phyloP scores from a whole-genome alignment of 1,139 yeast species.

The Protomyces inouyei region DNA sequence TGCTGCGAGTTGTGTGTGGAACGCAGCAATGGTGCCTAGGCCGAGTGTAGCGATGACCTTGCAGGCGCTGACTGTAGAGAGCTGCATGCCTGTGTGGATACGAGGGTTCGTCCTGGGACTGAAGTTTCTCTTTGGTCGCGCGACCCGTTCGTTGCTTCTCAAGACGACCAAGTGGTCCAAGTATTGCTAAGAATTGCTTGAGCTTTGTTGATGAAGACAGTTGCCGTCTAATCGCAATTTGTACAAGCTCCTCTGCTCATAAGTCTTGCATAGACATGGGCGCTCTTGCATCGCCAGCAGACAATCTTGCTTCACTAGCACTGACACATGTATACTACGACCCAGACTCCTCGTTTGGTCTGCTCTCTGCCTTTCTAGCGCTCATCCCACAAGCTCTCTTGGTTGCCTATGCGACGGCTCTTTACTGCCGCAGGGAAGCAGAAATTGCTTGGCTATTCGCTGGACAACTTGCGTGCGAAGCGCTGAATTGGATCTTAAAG shows the following conservation, averaged over 20 bases:
- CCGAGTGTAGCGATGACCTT: constrained; percentile 18
- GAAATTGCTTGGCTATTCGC: constrained; percentile 79
- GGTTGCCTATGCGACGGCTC: constrained; percentile 79
- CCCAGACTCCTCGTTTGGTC: constrained; percentile 58
- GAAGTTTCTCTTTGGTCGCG: too few species aligned
- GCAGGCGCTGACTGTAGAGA: not conserved
- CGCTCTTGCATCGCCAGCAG: not conserved
- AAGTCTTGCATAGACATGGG: not conserved
- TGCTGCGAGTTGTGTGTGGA: not conserved
- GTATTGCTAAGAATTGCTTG: too few species aligned
- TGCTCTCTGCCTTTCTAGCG: constrained; percentile 65
- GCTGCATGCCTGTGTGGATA: not conserved
- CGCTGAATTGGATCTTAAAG: constrained; percentile 65
- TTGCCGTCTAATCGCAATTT: not conserved
- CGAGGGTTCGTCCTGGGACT: too few species aligned
- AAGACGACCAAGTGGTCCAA: too few species aligned
- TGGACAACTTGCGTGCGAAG: constrained; percentile 79
- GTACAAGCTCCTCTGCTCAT: not conserved
- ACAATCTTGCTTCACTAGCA: constrained; percentile 25
- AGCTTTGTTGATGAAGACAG: too few species aligned
- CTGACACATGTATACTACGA: constrained; percentile 76
- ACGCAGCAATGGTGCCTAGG: constrained; percentile 2
- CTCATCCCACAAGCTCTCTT: constrained; percentile 76
- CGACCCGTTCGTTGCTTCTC: too few species aligned
- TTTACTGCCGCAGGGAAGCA: constrained; percentile 71